Base-by-base conservation (phyloP, 1,139 yeast genomes). In the Saccharomycopsis phalli region DNA sequence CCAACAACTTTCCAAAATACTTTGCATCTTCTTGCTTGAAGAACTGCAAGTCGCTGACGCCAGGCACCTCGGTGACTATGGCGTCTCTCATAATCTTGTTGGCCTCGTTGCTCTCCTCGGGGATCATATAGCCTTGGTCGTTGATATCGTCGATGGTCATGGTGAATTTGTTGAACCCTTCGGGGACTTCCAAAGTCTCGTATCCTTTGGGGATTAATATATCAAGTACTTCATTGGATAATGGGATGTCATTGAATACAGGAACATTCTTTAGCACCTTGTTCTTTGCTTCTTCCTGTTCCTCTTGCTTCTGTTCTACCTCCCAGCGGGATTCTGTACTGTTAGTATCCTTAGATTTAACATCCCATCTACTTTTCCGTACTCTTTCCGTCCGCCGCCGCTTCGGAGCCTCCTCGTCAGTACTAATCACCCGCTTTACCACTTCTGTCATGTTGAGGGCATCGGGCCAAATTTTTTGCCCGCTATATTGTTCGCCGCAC, bases 1-100 rank as follows among this genome's bases (percentile, higher is more conserved):
- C 62, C 4, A 79, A 59, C 14, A 83, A 66, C 46, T 73, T 71
- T 0, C 82, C 80, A 57, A 88, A 87, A 53, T 81, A 74, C 53
- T 76, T 74, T 58, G 71, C 64, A 55, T 88, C 96, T 40, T 78
- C 76, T 31, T 75, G 77, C 49, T 76, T 81, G 58, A 84, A 79
- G 53, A 66, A 76, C 51, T 76, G 77, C 10, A 86, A 56, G 36
- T 75, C 80, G 32, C 68, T 68, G 1, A 77, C 69, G 1, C 81
- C 88, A 0, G 87, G 81, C 3, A 80, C 65, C 29, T 77, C 80
- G 0, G 73, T 59, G 2, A 78, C 69, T 3, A 75, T 50, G 27
- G 57, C 40, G 40, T 59, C 55, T 29, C 50, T 44, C 18, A 62
- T 44, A 50, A 58, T 48, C 33, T 58, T 51, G 32, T 51, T 40